Base-by-base conservation (phyloP, 2,329 filamentous ascomycete genomes). In the Plectosphaerella cucumerina region DNA sequence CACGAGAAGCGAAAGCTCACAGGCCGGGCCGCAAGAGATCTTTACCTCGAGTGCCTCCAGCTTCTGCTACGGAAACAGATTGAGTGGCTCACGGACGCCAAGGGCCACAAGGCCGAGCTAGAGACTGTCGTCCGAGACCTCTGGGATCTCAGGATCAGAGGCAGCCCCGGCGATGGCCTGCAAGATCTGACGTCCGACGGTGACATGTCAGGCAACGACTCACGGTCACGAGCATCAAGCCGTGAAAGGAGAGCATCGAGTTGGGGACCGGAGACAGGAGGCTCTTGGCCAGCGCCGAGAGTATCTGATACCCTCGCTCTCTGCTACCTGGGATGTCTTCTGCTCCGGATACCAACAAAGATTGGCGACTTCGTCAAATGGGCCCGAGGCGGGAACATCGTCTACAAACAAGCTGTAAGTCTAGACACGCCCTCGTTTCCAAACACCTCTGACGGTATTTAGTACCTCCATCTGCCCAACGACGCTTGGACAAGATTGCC, bases 1-100 rank as follows among this genome's bases (percentile, higher is more conserved):
- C 81, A 74, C 45, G 70, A 77, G 44, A 74, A 74, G 45, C 73
- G 73, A 52, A 78, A 85, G 62, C 74, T 89, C 47, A 67, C 67
- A 6, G 92, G 92, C 41, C 74, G 81, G 44, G 78, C 82, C 49
- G 93, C 87, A 14, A 82, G 85, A 56, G 82, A 87, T 56, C 79
- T 97, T 21, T 97, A 89, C 65, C 75, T 97, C 34, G 87, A 96
- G 64, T 87, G 84, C 56, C 81, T 95, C 53, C 93, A 97, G 68
- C 74, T 96, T 31, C 79, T 97, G 45, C 72, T 99, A 23, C 84
- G 91, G 65, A 89, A 87, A 62, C 93, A 97, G 71, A 72, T 90
- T 15, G 70, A 81, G 62, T 92, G 86, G 76, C 74, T 97, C 26
- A 73, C 96, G 14, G 72, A 80, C 20, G 72, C 77, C 6, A 84